phyloP scores from a whole-genome alignment of 805 yeast species.

The Candida boidinii region DNA sequence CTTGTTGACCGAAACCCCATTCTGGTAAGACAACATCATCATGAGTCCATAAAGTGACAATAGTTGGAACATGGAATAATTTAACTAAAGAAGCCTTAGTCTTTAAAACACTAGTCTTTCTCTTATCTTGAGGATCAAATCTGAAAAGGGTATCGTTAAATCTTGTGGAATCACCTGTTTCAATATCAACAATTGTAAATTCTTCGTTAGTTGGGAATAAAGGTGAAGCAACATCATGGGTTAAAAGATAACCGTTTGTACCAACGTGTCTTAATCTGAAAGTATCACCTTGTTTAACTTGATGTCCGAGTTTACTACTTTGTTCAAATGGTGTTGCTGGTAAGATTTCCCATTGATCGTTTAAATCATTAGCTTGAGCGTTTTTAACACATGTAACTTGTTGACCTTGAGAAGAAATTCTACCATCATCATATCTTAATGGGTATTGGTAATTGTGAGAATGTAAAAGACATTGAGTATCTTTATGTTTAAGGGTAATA shows the following conservation, averaged over 20 bases:
- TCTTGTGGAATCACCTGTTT: conserved; percentile 43
- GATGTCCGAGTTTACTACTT: conserved; percentile 26
- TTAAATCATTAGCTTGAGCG: conserved; percentile 44
- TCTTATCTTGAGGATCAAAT: conserved; percentile 51
- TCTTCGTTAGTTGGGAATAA: conserved; percentile 88
- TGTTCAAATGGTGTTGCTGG: conserved; percentile 46
- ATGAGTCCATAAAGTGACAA: conserved; percentile 93
- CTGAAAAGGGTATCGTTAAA: conserved; percentile 74
- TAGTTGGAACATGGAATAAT: conserved; percentile 73
- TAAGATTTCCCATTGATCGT: conserved; percentile 81
- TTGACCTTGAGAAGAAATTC: conserved; percentile 90
- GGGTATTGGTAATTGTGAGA: conserved; percentile 77
- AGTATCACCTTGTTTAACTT: conserved; percentile 61
- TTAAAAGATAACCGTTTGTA: conserved; percentile 70
- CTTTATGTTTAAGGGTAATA: conserved; percentile 72
- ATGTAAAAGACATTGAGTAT: conserved; percentile 71
- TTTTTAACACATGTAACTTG: conserved; percentile 71
- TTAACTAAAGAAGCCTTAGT: conserved; percentile 65
- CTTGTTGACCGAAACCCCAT: conserved; percentile 91
- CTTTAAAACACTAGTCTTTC: conserved; percentile 43
- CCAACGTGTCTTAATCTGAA: conserved; percentile 75
- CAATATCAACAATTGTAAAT: conserved; percentile 65
- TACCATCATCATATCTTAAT: conserved; percentile 90
- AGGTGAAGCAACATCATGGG: conserved; percentile 97
- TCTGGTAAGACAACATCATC: conserved; percentile 79